Conservation (phyloP, 192 early-diverging fungal species). For the Chytriomyces hyalinus region DNA sequence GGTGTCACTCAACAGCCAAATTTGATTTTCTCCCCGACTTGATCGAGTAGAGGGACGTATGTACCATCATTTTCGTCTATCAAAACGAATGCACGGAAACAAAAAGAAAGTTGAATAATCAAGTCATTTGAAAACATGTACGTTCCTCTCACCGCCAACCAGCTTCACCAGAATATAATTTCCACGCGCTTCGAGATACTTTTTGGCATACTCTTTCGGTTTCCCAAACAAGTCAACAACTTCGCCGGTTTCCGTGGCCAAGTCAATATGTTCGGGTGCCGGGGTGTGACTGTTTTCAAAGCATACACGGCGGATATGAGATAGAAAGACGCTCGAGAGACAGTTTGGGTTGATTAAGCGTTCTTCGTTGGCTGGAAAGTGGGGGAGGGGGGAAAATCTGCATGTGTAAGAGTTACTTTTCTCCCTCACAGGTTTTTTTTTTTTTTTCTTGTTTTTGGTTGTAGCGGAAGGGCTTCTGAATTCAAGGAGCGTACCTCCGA, state of each 20-base stretch:
- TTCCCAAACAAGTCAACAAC: conserved; percentile 58
- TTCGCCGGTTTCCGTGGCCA: conserved; percentile 60
- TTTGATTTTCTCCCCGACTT: conserved; percentile 54
- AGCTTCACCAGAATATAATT: conserved; percentile 71
- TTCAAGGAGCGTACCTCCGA: conserved; percentile 1
- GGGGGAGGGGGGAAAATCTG: neutral
- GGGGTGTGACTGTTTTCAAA: conserved; percentile 33
- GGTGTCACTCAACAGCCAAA: conserved; percentile 42
- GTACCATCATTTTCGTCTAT: conserved; percentile 46
- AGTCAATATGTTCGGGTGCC: conserved; percentile 48
- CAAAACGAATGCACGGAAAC: neutral
- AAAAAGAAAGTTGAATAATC: conserved; percentile 6
- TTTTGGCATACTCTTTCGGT: conserved; percentile 59
- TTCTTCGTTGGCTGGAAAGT: conserved; percentile 57
- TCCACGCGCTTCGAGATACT: conserved; percentile 51
- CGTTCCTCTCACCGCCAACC: conserved; percentile 50
- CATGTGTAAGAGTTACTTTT: neutral
- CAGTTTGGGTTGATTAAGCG: conserved; percentile 58
- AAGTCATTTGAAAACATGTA: neutral
- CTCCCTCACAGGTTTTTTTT: neutral
- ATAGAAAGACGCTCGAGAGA: conserved; percentile 51
- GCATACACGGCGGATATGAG: conserved; percentile 48
- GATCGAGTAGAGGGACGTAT: conserved; percentile 53
- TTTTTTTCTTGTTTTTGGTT: neutral
- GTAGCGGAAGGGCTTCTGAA: neutral